Evolutionary conservation across 805 yeast species (phyloP).

Genomic region (Wickerhamomyces kurtzmanii): DNA sequence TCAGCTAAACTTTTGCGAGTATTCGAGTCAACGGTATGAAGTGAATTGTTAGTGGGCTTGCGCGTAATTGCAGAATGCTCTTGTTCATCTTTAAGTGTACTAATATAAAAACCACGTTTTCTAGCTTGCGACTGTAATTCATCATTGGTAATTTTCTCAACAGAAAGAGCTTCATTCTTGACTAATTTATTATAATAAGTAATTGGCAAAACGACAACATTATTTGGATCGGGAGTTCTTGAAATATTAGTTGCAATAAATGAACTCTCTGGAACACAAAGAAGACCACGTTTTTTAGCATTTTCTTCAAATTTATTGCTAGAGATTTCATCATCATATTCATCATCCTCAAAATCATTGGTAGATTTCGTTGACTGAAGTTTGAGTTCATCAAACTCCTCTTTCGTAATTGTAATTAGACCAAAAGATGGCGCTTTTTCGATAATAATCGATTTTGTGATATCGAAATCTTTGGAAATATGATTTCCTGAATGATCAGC

Average conservation of each 20-base stretch:
- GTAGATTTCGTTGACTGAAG: conserved; percentile 19
- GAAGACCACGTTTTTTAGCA: conserved; percentile 36
- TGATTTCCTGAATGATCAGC: conserved; percentile 6
- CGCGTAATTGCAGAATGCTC: conserved; percentile 7
- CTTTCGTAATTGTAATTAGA: conserved; percentile 23
- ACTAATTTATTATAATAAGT: conserved; percentile 52
- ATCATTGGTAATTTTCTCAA: conserved; percentile 36
- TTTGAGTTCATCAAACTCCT: conserved; percentile 21
- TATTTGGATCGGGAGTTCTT: conserved; percentile 40
- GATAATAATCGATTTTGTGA: conserved; percentile 8
- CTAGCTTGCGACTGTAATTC: conserved; percentile 33
- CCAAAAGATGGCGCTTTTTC: conserved; percentile 21
- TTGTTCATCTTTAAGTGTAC: conserved; percentile 7
- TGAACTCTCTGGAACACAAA: conserved; percentile 49
- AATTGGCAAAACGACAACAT: conserved; percentile 55
- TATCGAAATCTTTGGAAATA: conserved; percentile 2
- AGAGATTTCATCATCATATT: conserved; percentile 5
- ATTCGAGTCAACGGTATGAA: conserved; percentile 8
- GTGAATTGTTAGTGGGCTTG: conserved; percentile 13
- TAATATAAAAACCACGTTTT: conserved; percentile 35
- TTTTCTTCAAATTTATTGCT: conserved; percentile 20
- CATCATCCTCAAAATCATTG: conserved; percentile 6
- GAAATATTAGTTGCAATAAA: conserved; percentile 56
- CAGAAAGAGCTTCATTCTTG: conserved; percentile 30
- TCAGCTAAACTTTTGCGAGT: conserved; percentile 18